phyloP scores from a whole-genome alignment of 768 basidiomycete genomes.

The Xerocomellus intermedius region DNA sequence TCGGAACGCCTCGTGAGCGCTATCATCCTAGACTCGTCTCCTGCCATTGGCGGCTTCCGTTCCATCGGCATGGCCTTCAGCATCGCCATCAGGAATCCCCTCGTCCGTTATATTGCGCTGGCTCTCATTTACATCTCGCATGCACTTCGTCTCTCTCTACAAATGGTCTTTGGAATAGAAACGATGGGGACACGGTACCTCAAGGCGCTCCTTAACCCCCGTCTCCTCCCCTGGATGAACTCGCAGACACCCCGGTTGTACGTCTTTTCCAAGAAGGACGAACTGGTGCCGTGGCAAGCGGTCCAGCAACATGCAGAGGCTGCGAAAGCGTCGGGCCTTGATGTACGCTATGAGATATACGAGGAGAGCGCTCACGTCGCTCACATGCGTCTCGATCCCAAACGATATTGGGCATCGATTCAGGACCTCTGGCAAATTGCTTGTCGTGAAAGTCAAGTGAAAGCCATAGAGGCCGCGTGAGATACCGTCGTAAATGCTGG shows the following conservation, averaged over 20 bases:
- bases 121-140: slow-evolving; percentile 15
- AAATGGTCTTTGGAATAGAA: slow-evolving; percentile 19
- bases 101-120: slow-evolving; percentile 12
- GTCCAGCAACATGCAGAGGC: slow-evolving; percentile 27
- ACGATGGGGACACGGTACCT: slow-evolving; percentile 1
- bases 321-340: slow-evolving; percentile 24
- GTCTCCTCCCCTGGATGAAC: slow-evolving; percentile 33
- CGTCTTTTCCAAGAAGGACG: slow-evolving; percentile 34
- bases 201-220: slow-evolving; percentile 19
- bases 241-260: slow-evolving; percentile 35
- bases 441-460: slow-evolving; percentile 1
- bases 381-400: slow-evolving; percentile 32
- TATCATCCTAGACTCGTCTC: slow-evolving; percentile 26
- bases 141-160: slow-evolving; percentile 6
- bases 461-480: not conserved
- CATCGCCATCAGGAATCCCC: slow-evolving; percentile 21
- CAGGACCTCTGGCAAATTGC: slow-evolving; percentile 21
- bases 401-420: slow-evolving; percentile 28
- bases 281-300: slow-evolving; percentile 27
- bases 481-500: not conserved
- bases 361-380: slow-evolving; percentile 37
- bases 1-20: slow-evolving; percentile 9
- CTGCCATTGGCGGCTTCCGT: slow-evolving; percentile 12
- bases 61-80: slow-evolving; percentile 23
- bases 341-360: slow-evolving; percentile 30